These are phyloP conservation scores for Ustilago vetiveriae DNA, from an alignment of 1,284 basidiomycete genomes.

Conservation along the genomic window DNA sequence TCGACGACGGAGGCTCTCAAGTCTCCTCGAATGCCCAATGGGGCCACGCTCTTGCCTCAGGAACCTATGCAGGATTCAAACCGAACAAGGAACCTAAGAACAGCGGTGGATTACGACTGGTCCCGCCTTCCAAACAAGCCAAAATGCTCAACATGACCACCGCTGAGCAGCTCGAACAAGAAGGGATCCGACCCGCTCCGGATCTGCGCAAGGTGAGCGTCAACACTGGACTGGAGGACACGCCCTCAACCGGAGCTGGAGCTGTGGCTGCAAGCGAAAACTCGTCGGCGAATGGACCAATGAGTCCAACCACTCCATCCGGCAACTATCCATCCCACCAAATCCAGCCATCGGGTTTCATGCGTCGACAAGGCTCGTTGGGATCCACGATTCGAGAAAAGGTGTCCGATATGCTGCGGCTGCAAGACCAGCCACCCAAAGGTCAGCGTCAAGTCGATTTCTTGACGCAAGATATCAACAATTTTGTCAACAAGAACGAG, in stretches of 20 bases:
- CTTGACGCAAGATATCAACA: constrained; percentile 46
- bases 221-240: not conserved
- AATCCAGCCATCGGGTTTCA: constrained; percentile 11
- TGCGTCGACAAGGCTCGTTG: constrained; percentile 40
- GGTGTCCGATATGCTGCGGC: constrained; percentile 43
- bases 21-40: constrained; percentile 35
- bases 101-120: constrained; percentile 53
- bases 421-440: constrained; percentile 46
- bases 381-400: constrained; percentile 42
- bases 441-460: constrained; percentile 48
- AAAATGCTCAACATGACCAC: constrained; percentile 29
- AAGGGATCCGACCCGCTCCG: constrained; percentile 32
- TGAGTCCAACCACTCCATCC: constrained; percentile 21
- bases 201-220: constrained; percentile 33
- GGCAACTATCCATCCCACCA: constrained; percentile 24
- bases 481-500: constrained; percentile 50
- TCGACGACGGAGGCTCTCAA: constrained; percentile 13
- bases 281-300: constrained; percentile 17
- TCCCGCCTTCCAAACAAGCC: constrained; percentile 52
- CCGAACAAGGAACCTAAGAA: constrained; percentile 48
- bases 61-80: constrained; percentile 61
- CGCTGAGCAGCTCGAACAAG: constrained; percentile 28
- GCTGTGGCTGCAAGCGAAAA: constrained; percentile 7
- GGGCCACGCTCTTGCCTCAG: constrained; percentile 53
- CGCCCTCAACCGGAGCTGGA: not conserved